Base-by-base conservation (phyloP, 768 basidiomycete species). In the Suillus variegatus region DNA sequence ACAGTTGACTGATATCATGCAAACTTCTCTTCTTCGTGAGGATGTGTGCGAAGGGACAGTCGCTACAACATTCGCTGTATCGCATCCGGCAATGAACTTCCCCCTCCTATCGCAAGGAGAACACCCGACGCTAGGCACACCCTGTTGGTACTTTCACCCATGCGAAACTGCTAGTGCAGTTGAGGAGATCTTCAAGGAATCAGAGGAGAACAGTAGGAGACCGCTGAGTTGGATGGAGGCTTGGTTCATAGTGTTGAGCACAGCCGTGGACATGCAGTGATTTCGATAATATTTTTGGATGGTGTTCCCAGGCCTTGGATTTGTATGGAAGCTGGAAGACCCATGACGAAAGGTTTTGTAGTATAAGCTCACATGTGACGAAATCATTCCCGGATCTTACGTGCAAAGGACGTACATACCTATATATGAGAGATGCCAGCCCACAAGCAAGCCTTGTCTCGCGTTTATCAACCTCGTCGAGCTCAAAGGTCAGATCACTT, bases 91-190 rank as follows among this genome's bases (percentile, higher is more conserved):
- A 14, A 81, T 85, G 2, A 75, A 85, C 6, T 91, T 94, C 70
- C 92, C 95, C 12, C 75, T 95, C 25, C 77, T 97, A 12, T 92
- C 94, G 14, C 93, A 94, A 70, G 92, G 92, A 10, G 95, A 97
- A 64, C 95, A 96, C 71, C 95, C 94, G 0, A 86, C 83, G 6
- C 81, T 91, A 38, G 89, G 88, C 25, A 86, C 80, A 3, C 88
- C 89, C 10, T 88, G 86, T 63, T 97, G 93, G 93, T 93, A 89
- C 71, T 79, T 97, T 46, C 95, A 97, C 74, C 95, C 95, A 12
- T 97, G 95, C 74, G 88, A 92, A 74, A 91, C 89, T 4, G 82
- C 82, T 12, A 76, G 75, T 41, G 85, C 87, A 1, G 85, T 97
- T 1, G 78, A 79, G 28, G 94, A 96, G 76, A 78, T 97, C 25